Base-by-base conservation (phyloP, 1,139 yeast genomes). In the Ashbya aceris region DNA sequence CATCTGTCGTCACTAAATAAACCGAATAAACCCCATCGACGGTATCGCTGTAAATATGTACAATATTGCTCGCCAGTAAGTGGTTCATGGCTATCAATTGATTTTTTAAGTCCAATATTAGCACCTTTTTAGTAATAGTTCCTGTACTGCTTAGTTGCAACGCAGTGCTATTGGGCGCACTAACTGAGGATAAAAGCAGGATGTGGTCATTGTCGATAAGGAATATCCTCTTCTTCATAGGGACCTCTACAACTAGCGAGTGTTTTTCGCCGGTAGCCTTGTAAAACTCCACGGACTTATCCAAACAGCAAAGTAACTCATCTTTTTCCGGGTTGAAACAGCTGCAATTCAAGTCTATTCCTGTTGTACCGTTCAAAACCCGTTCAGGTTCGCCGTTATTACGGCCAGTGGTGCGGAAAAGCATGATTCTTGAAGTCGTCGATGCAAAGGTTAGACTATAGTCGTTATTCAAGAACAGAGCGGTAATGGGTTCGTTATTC, bases 371-470 rank as follows among this genome's bases (percentile, higher is more conserved):
- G 29, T 87, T 89, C 28, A 91, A 65, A 0, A 83, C 59, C 17
- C 72, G 65, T 31, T 77, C 77, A 0, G 86, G 81, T 45, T 75
- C 74, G 0, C 89, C 83, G 44, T 76, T 79, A 56, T 83, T 83
- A 50, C 85, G 70, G 0, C 95, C 95, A 1, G 80, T 73, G 1
- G 96, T 86, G 7, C 80, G 71, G n/a, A 86, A 77, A 0, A 89
- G 75, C 41, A 86, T 60, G 1, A 87, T 72, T 50, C 74, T 79
- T 23, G 82, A 75, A 0, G 94, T 79, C 1, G 65, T 60, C 7
- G 64, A 40, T 6, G 55, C 60, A 39, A 54, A 54, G 33, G 58
- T 53, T 3, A 40, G 33, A 2, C 49, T 45, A 5, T 55, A 48
- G 13, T 52, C 52, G 9, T 47, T 40, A 30, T 49, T 52, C 23